Evolutionary conservation across 176 grass and related monocot genomes (phyloP).

Genomic region (Themeda triandra): DNA sequence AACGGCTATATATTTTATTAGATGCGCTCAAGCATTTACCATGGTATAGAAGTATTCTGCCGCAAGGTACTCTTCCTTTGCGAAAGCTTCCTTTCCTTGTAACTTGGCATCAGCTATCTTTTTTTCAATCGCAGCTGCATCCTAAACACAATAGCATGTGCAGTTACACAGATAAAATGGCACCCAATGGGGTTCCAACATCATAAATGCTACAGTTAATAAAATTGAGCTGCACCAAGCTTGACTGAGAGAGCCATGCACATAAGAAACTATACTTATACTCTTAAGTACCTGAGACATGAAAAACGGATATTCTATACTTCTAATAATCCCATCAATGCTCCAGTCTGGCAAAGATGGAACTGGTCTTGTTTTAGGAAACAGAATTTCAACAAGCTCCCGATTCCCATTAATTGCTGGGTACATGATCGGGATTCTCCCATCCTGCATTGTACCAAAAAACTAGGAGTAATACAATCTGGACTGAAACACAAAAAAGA

Average conservation of each 20-base stretch:
- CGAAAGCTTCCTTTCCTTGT: conserved; percentile 8
- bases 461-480: not conserved
- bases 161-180: too few species aligned
- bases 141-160: not conserved
- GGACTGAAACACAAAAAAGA: too few species aligned
- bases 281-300: not conserved
- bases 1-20: too few species aligned
- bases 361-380: conserved; percentile 36
- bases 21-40: not conserved
- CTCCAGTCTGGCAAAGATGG: conserved; percentile 14
- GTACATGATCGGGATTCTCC: conserved; percentile 13
- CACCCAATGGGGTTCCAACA: not conserved
- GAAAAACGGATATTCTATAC: not conserved
- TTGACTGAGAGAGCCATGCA: not conserved
- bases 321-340: conserved; percentile 8
- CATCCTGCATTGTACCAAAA: conserved; percentile 11
- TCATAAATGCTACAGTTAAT: not conserved
- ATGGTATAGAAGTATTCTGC: not conserved
- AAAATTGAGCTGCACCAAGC: not conserved
- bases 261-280: not conserved
- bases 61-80: not conserved
- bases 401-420: conserved; percentile 26
- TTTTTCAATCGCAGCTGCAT: not conserved
- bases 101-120: not conserved
- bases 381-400: conserved; percentile 41